These are phyloP conservation scores for Ocimum tenuiflorum DNA, from an alignment of 257 asterid genomes.

Conservation along the genomic window DNA sequence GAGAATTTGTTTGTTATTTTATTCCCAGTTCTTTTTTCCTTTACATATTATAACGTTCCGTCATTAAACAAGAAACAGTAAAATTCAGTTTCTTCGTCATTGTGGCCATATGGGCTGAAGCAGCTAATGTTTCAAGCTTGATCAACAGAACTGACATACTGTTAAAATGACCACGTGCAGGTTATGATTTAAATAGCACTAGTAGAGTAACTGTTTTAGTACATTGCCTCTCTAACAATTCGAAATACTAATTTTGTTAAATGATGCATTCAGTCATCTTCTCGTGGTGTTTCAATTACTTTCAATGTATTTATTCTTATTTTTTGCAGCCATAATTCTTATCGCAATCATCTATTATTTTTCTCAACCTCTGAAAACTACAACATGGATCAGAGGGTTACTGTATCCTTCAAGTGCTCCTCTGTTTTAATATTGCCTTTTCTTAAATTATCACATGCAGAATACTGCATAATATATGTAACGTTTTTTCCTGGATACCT, in stretches of 20 bases:
- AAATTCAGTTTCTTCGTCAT: not conserved
- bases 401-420: slow-evolving; percentile 53
- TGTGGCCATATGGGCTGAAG: not conserved
- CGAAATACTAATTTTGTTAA: not conserved
- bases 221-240: not conserved
- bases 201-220: not conserved
- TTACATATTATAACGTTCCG: not conserved
- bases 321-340: slow-evolving; percentile 67
- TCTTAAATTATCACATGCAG: not conserved
- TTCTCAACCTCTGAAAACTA: slow-evolving; percentile 76
- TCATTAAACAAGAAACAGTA: not conserved
- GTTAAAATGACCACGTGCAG: not conserved
- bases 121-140: not conserved
- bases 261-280: not conserved
- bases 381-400: slow-evolving; percentile 69
- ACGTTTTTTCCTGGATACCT: not conserved
- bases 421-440: not conserved
- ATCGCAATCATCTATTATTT: slow-evolving; percentile 74
- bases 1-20: not conserved
- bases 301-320: not conserved
- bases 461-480: not conserved
- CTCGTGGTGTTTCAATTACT: not conserved
- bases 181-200: not conserved
- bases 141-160: not conserved
- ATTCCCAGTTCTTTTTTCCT: not conserved